Percentiles rank a stretch among this genome's conserved stretches.
These are phyloP conservation scores for Trypanosoma conorhini DNA, from an alignment of 208 protist genomes.

Conservation along the genomic window DNA sequence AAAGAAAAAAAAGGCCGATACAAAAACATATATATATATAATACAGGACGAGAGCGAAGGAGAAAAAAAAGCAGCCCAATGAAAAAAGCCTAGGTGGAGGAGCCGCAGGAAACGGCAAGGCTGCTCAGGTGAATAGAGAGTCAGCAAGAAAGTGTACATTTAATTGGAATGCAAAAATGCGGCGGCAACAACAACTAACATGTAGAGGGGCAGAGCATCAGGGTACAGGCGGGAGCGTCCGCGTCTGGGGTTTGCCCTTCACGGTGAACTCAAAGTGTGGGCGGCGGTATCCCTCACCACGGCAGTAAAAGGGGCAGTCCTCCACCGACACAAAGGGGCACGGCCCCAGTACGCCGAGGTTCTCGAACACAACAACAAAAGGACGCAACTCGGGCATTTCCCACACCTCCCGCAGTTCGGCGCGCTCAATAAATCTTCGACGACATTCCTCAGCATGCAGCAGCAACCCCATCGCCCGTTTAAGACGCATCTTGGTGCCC, in stretches of 20 bases:
- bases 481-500: slow-evolving; percentile 27
- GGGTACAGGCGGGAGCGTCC: background rate
- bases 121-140: too few species aligned
- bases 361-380: slow-evolving; percentile 19
- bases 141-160: too few species aligned
- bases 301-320: slow-evolving; percentile 29
- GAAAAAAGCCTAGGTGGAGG: slow-evolving; percentile 1
- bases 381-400: slow-evolving; percentile 18
- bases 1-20: slow-evolving; percentile 6
- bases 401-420: slow-evolving; percentile 23
- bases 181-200: background rate
- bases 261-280: slow-evolving; percentile 20
- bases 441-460: slow-evolving; percentile 11
- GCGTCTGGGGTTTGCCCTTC: background rate
- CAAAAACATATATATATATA: too few species aligned
- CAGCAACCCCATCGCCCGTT: slow-evolving; percentile 12
- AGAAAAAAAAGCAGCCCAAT: slow-evolving; percentile 11
- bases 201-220: background rate
- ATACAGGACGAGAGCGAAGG: too few species aligned
- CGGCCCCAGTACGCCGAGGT: slow-evolving; percentile 17
- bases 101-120: background rate
- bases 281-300: slow-evolving; percentile 18
- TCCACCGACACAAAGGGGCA: slow-evolving; percentile 26
- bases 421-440: slow-evolving; percentile 16
- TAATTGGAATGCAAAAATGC: slow-evolving; percentile 1